Evolutionary conservation across 139 green algal genomes (phyloP).

Genomic region (Micractinium conductrix): DNA sequence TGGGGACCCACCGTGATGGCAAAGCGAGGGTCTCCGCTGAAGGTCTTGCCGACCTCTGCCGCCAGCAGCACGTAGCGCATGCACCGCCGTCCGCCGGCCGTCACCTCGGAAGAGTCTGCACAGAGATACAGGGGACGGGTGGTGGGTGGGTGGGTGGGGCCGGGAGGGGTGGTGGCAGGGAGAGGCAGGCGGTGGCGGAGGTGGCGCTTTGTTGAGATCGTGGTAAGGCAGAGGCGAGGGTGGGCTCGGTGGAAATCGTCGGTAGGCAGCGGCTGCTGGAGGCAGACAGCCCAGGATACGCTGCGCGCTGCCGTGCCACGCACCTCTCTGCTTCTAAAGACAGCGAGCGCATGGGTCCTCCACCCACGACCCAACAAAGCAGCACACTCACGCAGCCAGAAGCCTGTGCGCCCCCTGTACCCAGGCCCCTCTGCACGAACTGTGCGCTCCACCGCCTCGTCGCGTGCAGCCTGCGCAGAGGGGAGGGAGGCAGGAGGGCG

Average conservation of each 20-base stretch:
- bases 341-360: background rate
- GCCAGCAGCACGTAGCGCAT: constrained; percentile 3
- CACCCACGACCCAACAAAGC: background rate
- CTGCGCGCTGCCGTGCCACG: background rate
- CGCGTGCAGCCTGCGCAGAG: no score
- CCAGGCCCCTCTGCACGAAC: background rate
- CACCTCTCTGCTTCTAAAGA: background rate
- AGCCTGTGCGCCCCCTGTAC: background rate
- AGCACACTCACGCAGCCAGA: background rate
- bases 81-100: background rate
- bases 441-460: constrained; percentile 11
- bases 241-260: no score
- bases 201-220: no score
- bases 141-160: no score
- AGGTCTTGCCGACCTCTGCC: background rate
- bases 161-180: no score
- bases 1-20: constrained; percentile 6
- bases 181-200: no score
- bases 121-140: no score
- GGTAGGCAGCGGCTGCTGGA: no score
- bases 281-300: no score
- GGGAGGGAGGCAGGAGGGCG: no score
- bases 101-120: background rate
- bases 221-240: no score
- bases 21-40: background rate